phyloP scores from a whole-genome alignment of 495 filamentous ascomycete species.

The Staphylotrichum longicolle region DNA sequence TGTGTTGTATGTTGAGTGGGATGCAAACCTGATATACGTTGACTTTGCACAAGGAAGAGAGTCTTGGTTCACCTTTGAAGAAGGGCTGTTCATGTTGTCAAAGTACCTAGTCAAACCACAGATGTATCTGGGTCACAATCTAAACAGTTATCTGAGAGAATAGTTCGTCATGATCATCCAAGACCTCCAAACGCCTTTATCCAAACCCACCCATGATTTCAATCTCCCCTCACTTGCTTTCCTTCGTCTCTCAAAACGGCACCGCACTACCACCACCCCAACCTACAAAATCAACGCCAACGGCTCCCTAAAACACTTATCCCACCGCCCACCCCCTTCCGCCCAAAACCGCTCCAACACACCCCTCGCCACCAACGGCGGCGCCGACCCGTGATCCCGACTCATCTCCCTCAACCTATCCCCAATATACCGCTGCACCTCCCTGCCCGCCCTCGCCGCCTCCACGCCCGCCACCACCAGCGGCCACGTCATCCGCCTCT shows the following conservation, averaged over 20 bases:
- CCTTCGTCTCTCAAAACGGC: too few species aligned
- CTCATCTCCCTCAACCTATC: slow-evolving; percentile 26
- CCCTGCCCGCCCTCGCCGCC: slow-evolving; percentile 21
- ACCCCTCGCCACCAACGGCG: slow-evolving; percentile 28
- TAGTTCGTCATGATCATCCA: too few species aligned
- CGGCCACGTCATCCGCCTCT: slow-evolving; percentile 32
- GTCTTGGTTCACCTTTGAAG: too few species aligned
- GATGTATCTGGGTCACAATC: too few species aligned
- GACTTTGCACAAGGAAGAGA: too few species aligned
- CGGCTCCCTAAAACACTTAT: slow-evolving; percentile 33
- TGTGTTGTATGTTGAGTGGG: slow-evolving; percentile 9
- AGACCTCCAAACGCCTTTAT: too few species aligned
- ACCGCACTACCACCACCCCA: too few species aligned
- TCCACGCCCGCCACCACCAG: slow-evolving; percentile 37
- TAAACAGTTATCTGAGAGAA: too few species aligned
- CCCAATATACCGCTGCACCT: slow-evolving; percentile 28
- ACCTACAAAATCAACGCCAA: slow-evolving; percentile 8
- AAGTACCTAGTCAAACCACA: too few species aligned
- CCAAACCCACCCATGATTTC: too few species aligned
- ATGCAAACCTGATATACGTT: too few species aligned
- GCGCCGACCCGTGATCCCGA: slow-evolving; percentile 25
- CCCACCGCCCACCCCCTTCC: slow-evolving; percentile 31
- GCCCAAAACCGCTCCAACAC: slow-evolving; percentile 37
- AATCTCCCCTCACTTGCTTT: too few species aligned
- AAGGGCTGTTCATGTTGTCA: neutral